Percentiles rank a stretch among this genome's conserved stretches.
phyloP scores from a whole-genome alignment of 106 monocot genomes.

The Agapanthus africanus region DNA sequence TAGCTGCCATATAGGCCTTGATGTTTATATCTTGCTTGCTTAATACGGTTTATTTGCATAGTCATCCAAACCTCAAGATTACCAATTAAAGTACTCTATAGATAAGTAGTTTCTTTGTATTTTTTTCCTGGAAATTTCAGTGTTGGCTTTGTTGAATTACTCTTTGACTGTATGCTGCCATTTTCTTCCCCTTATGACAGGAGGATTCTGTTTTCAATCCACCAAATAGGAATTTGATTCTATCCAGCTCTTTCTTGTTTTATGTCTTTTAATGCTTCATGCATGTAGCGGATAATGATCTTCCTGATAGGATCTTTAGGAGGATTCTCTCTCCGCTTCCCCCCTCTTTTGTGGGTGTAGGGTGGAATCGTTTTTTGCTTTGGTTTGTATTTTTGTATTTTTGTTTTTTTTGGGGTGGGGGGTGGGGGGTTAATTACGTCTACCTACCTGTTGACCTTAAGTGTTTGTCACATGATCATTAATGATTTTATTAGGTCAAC shows the following conservation, averaged over 20 bases:
- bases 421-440: too few relatives aligned
- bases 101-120: background rate
- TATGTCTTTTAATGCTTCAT: background rate
- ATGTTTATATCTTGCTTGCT: conserved; percentile 1
- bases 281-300: background rate
- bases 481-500: background rate
- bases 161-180: background rate
- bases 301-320: too few relatives aligned
- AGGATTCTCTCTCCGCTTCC: too few relatives aligned
- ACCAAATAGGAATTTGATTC: background rate
- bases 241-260: background rate
- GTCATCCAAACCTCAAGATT: background rate
- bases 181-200: background rate
- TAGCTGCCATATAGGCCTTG: background rate
- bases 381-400: too few relatives aligned
- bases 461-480: too few relatives aligned
- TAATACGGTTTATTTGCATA: conserved; percentile 1
- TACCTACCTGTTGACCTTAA: too few relatives aligned
- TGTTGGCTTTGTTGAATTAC: background rate
- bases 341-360: too few relatives aligned
- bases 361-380: too few relatives aligned
- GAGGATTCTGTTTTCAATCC: background rate
- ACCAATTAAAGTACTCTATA: background rate
- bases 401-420: too few relatives aligned
- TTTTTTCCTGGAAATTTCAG: background rate